A percentile compares a stretch with the other conserved stretches of the same genome.
Evolutionary conservation across 208 protist species (phyloP).

Genomic region (Crithidia fasciculata): DNA sequence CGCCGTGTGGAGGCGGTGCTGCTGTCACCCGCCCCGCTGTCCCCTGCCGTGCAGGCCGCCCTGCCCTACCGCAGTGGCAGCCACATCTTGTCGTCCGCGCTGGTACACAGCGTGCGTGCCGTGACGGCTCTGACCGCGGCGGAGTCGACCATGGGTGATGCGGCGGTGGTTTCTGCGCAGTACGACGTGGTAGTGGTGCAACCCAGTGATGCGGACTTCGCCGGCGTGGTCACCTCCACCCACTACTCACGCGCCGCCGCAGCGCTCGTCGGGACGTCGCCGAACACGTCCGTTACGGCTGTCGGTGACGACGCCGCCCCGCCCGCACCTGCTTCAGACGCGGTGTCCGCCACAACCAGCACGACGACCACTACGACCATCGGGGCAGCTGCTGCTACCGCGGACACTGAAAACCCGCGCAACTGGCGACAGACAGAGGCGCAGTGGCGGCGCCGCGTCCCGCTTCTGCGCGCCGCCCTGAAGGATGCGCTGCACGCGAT

Average conservation of each 20-base stretch:
- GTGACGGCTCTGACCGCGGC: not conserved
- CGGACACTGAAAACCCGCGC: conserved; percentile 3
- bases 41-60: not conserved
- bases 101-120: not conserved
- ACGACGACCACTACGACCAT: not conserved
- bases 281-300: not conserved
- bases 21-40: not conserved
- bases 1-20: conserved; percentile 14
- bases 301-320: not conserved
- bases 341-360: not conserved
- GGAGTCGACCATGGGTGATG: not conserved
- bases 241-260: conserved; percentile 1
- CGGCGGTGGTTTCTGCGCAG: not conserved
- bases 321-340: not conserved
- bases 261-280: not conserved
- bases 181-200: conserved; percentile 20
- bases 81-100: not conserved
- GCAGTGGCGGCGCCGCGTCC: conserved; percentile 17
- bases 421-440: conserved; percentile 22
- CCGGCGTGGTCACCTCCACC: conserved; percentile 11
- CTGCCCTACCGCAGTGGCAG: not conserved
- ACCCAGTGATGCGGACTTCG: not conserved
- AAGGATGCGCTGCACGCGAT: conserved; percentile 19
- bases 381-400: not conserved
- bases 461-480: not conserved